Conservation (phyloP, 2,329 filamentous ascomycete species). For the Xylariaceae sp. region DNA sequence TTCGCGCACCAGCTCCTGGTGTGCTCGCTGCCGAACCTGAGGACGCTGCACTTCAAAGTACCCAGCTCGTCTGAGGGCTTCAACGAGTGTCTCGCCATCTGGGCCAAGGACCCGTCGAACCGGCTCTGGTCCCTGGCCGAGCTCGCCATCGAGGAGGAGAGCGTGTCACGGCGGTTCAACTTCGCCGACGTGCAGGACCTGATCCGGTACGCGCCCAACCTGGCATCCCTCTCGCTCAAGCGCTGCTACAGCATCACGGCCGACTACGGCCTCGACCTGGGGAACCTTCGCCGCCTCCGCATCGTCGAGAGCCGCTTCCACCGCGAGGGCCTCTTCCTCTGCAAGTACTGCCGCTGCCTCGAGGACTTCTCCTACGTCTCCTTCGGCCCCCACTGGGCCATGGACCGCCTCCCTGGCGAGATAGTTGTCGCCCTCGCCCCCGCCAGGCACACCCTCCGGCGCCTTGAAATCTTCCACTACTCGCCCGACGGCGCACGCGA, state of each 20-base stretch:
- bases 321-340: conserved; percentile 17
- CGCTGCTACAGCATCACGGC: conserved; percentile 17
- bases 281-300: conserved; percentile 13
- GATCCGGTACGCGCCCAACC: conserved; percentile 17
- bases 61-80: conserved; percentile 16
- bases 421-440: conserved; percentile 17
- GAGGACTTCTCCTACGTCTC: conserved; percentile 19
- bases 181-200: conserved; percentile 18
- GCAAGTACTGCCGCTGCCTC: conserved; percentile 17
- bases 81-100: conserved; percentile 19
- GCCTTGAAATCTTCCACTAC: conserved; percentile 18
- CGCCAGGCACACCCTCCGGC: conserved; percentile 9
- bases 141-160: conserved; percentile 17
- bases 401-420: conserved; percentile 17
- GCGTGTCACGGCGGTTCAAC: conserved; percentile 17
- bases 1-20: conserved; percentile 18
- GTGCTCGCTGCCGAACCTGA: conserved; percentile 16
- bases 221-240: conserved; percentile 16
- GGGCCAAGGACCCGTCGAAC: conserved; percentile 16
- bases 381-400: conserved; percentile 17
- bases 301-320: conserved; percentile 19
- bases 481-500: conserved; percentile 10
- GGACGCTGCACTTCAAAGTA: conserved; percentile 15
- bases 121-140: conserved; percentile 17
- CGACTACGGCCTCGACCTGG: conserved; percentile 16